These are phyloP conservation scores for Teunomyces panamensis DNA, from an alignment of 805 yeast species.

Conservation along the genomic window DNA sequence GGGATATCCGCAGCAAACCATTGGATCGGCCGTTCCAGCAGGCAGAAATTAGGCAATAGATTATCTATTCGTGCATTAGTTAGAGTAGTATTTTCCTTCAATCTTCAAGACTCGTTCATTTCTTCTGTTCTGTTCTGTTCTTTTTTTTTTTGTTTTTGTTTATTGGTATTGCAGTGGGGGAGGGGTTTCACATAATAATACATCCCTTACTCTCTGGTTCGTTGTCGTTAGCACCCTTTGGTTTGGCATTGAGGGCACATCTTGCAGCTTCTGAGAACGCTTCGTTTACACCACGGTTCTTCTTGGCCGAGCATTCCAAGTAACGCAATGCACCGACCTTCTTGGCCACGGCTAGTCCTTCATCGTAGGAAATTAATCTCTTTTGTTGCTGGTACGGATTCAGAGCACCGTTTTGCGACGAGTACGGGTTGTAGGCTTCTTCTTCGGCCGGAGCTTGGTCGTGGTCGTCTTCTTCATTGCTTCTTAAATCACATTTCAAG, in stretches of 20 bases:
- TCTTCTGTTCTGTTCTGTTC: too few relatives aligned
- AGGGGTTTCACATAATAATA: constrained; percentile 29
- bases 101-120: too few relatives aligned
- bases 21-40: constrained; percentile 13
- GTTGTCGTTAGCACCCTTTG: constrained; percentile 64
- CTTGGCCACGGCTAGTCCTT: constrained; percentile 90
- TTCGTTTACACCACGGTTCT: constrained; percentile 97
- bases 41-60: not conserved
- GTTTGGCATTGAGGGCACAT: constrained; percentile 87
- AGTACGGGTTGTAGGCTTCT: constrained; percentile 33
- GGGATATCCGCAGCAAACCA: constrained; percentile 51
- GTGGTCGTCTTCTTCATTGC: constrained; percentile 48
- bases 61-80: constrained; percentile 1
- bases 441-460: constrained; percentile 18
- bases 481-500: constrained; percentile 87
- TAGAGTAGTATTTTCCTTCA: not conserved
- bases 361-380: constrained; percentile 79
- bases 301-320: constrained; percentile 94
- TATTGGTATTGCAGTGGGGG: too few relatives aligned
- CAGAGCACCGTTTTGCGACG: constrained; percentile 18
- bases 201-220: constrained; percentile 41
- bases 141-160: too few relatives aligned
- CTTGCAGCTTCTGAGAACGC: constrained; percentile 99
- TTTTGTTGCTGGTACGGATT: constrained; percentile 39
- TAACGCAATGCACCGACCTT: constrained; percentile 91